Conservation (phyloP, 1,284 basidiomycete genomes). For the Albatrellus sp. region DNA sequence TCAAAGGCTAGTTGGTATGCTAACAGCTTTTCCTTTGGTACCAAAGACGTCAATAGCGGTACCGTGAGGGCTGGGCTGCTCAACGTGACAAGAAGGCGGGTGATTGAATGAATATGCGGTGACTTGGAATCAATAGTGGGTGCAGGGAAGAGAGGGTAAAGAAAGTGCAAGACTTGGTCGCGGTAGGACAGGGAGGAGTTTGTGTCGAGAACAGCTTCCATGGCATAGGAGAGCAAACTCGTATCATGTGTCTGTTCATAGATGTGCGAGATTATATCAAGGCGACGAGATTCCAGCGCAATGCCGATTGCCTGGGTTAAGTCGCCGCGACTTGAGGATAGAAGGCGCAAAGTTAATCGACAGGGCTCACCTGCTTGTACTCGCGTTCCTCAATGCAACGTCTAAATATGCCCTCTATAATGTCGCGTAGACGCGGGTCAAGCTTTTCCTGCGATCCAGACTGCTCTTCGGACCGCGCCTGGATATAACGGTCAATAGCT, state of each 20-base stretch:
- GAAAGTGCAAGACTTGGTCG: slow-evolving; percentile 73
- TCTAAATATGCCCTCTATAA: slow-evolving; percentile 81
- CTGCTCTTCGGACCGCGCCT: slow-evolving; percentile 38
- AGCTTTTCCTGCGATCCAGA: slow-evolving; percentile 40
- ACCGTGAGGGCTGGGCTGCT: slow-evolving; percentile 68
- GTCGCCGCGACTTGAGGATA: slow-evolving; percentile 2
- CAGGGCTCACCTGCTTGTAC: slow-evolving; percentile 63
- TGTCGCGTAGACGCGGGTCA: slow-evolving; percentile 65
- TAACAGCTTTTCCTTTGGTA: slow-evolving; percentile 60
- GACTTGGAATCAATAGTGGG: slow-evolving; percentile 60
- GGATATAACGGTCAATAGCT: slow-evolving; percentile 87
- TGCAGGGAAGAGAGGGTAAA: slow-evolving; percentile 72
- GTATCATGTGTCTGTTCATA: slow-evolving; percentile 66
- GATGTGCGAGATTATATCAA: slow-evolving; percentile 75
- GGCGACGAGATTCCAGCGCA: slow-evolving; percentile 77
- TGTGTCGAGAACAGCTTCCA: slow-evolving; percentile 80
- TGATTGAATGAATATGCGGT: slow-evolving; percentile 63
- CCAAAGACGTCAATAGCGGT: slow-evolving; percentile 56
- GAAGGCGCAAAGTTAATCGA: slow-evolving; percentile 1
- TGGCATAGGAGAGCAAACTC: slow-evolving; percentile 75
- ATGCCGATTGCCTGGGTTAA: slow-evolving; percentile 77
- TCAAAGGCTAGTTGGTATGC: slow-evolving; percentile 94
- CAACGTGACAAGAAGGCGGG: slow-evolving; percentile 81
- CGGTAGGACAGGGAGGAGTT: slow-evolving; percentile 75
- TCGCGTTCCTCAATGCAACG: slow-evolving; percentile 80